Percentiles rank a stretch among this genome's conserved stretches.
Conservation (phyloP, 805 yeast genomes). For the Blastobotrys chiropterorum region DNA sequence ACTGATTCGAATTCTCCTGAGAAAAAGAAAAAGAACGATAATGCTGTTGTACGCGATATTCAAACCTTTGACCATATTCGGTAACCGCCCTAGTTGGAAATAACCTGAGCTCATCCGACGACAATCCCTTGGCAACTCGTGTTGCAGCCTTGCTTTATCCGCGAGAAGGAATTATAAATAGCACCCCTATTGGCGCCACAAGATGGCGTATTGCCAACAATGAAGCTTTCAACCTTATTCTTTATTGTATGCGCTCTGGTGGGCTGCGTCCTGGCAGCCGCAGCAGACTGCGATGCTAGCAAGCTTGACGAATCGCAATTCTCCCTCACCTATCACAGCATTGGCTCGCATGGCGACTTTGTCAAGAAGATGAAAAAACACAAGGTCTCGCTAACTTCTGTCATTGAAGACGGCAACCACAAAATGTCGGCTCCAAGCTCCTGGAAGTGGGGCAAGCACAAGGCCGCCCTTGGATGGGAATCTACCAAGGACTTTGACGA, state of each 20-base stretch:
- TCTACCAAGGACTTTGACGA: not conserved
- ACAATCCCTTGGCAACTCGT: not conserved
- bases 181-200: too few relatives aligned
- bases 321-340: not conserved
- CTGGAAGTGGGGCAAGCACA: not conserved
- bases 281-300: not conserved
- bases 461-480: not conserved
- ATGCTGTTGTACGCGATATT: too few relatives aligned
- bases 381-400: constrained; percentile 3
- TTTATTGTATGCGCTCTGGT: not conserved
- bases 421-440: not conserved
- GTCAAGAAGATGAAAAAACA: constrained; percentile 1
- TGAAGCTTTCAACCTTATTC: not conserved
- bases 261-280: not conserved
- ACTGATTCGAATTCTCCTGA: too few relatives aligned
- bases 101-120: too few relatives aligned
- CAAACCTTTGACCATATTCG: too few relatives aligned
- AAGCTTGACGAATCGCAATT: not conserved
- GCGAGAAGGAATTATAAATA: too few relatives aligned
- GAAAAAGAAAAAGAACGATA: too few relatives aligned
- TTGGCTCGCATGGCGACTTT: not conserved
- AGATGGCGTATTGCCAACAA: too few relatives aligned
- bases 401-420: constrained; percentile 3
- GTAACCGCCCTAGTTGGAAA: too few relatives aligned
- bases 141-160: not conserved